Base-by-base conservation (phyloP, 176 grass and related monocot species). In the Tillandsia leiboldiana region DNA sequence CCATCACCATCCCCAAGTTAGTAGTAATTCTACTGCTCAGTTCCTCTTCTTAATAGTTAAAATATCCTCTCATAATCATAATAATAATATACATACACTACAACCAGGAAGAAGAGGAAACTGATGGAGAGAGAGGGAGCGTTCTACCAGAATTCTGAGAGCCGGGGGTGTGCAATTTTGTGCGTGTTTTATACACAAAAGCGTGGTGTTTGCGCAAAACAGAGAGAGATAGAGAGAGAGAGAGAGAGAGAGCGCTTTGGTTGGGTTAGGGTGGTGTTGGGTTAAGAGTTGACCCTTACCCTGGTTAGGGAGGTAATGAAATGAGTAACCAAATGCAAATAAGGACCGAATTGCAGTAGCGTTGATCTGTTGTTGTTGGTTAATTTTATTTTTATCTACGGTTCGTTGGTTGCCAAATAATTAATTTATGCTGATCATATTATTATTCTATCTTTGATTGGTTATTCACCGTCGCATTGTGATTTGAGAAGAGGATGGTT, bases 221-320 rank as follows among this genome's bases (percentile, higher is more conserved):
- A 29, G 28, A 29, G 28, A 29, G 0, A 33, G 29, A 33, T 2
- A 33, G 29, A 33, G 29, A 33, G 0, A 29, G 1, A 29, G 0
- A 29, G 1, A 29, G 0, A 33, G 29, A 33, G 2, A 33, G 33
- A 42, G 33, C 5, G 33, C 33, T 42, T 42, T 42, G 33, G 33
- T 42, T 42, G 33, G 56, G 54, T 63, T n/a, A 2, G 10, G 17
- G 26, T 6, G 50, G 49, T 15, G 12, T 18, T 42, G 54, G 51
- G 72, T 77, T 73, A 54, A 76, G 51, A 75, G 6, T 51, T 84
- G 56, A 84, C 81, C 73, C 48, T 84, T 50, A 84, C 81, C 73
- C 48, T 74, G 69, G 85, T 88, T 88, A 81, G 77, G 77, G 26
- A 8, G 18, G 62, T 71, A 53, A 69, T 53, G 54, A 59, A 22